Evolutionary conservation across 495 filamentous ascomycete genomes (phyloP).

Genomic region (Aspergillus kassunensis): DNA sequence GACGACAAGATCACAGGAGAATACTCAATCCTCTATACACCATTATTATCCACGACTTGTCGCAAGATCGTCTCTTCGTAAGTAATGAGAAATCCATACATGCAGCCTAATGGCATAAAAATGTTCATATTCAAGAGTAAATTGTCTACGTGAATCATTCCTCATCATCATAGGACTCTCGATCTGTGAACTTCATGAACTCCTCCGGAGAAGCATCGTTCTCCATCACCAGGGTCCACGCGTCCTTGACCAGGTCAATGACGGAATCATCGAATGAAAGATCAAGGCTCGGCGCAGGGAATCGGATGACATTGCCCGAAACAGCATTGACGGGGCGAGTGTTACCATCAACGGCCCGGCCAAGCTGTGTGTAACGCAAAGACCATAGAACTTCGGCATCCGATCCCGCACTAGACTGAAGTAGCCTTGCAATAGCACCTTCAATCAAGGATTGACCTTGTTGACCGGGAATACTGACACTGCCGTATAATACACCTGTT

Average conservation of each 20-base stretch:
- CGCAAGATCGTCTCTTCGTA: no score
- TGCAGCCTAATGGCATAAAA: no score
- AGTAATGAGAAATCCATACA: no score
- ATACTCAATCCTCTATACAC: no score
- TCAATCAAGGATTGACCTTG: slow-evolving; percentile 44
- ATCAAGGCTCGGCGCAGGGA: slow-evolving; percentile 55
- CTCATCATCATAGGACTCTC: slow-evolving; percentile 34
- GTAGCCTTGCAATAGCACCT: slow-evolving; percentile 51
- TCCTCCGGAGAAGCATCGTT: slow-evolving; percentile 40
- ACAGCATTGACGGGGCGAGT: slow-evolving; percentile 18
- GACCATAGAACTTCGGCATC: slow-evolving; percentile 52
- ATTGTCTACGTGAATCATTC: slow-evolving; percentile 12
- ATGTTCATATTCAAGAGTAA: no score
- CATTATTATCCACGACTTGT: no score
- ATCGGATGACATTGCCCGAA: slow-evolving; percentile 27
- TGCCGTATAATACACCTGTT: slow-evolving; percentile 70
- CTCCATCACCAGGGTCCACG: slow-evolving; percentile 60
- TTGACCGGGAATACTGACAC: slow-evolving; percentile 34
- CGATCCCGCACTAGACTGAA: slow-evolving; percentile 34
- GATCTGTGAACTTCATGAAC: slow-evolving; percentile 61
- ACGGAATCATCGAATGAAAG: slow-evolving; percentile 66
- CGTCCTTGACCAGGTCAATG: slow-evolving; percentile 55
- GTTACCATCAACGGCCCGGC: slow-evolving; percentile 18
- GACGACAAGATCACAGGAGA: no score
- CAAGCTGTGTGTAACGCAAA: slow-evolving; percentile 57